Evolutionary conservation across 2,329 filamentous ascomycete genomes (phyloP).

Genomic region (Ceratocystis huliohia): DNA sequence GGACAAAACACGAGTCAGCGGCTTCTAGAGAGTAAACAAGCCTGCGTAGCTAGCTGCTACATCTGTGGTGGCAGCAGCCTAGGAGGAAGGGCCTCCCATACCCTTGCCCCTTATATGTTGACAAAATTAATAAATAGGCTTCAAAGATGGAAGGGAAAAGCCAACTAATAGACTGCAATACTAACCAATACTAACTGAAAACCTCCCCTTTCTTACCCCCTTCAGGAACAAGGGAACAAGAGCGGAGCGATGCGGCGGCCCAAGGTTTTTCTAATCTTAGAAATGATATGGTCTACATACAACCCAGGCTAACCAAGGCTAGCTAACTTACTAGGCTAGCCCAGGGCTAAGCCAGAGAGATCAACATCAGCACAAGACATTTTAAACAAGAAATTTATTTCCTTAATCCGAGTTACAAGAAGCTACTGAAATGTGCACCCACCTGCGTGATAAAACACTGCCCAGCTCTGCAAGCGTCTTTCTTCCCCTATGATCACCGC

Average conservation of each 20-base stretch:
- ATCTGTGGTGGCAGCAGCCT: too few relatives aligned
- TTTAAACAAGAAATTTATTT: background rate
- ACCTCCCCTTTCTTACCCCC: background rate
- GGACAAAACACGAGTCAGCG: background rate
- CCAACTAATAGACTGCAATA: background rate
- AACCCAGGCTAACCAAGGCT: too few relatives aligned
- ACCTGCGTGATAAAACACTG: too few relatives aligned
- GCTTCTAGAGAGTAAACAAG: background rate
- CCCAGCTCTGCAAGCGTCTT: too few relatives aligned
- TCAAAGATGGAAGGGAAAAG: background rate
- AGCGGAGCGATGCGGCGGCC: background rate
- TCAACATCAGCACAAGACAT: slow-evolving; percentile 1
- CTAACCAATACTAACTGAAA: too few relatives aligned
- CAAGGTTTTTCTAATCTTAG: background rate
- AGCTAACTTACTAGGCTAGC: background rate
- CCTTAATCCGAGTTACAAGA: too few relatives aligned
- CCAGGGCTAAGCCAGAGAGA: background rate
- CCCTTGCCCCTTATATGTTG: too few relatives aligned
- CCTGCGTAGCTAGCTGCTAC: too few relatives aligned
- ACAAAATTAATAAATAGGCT: too few relatives aligned
- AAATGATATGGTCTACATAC: too few relatives aligned
- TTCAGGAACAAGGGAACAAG: background rate
- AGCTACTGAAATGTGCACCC: too few relatives aligned
- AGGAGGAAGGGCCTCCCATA: too few relatives aligned
- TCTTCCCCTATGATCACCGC: background rate